Evolutionary conservation across 2,329 filamentous ascomycete genomes (phyloP).

Genomic region (Paraconiothyrium brasiliense): DNA sequence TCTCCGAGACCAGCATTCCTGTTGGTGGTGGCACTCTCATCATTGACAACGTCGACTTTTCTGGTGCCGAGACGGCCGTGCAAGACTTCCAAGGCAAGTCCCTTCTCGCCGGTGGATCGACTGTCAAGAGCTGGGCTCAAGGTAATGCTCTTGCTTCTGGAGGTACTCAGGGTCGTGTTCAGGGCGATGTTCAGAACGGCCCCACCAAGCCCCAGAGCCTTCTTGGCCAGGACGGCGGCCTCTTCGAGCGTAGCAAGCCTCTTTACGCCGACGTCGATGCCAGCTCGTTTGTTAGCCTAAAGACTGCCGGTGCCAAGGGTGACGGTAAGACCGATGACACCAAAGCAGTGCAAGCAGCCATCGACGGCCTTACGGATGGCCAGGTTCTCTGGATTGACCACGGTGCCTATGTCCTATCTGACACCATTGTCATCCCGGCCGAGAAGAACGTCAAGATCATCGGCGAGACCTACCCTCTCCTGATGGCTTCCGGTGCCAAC

Average conservation of each 20-base stretch:
- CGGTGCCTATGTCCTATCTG: conserved; percentile 68
- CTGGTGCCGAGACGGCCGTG: conserved; percentile 73
- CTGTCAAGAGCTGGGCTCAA: conserved; percentile 78
- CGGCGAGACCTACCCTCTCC: conserved; percentile 89
- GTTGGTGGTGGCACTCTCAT: conserved; percentile 82
- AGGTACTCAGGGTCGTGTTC: conserved; percentile 59
- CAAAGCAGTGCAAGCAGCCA: conserved; percentile 78
- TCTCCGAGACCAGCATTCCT: conserved; percentile 72
- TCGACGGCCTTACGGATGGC: conserved; percentile 71
- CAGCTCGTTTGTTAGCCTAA: conserved; percentile 83
- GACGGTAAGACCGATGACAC: conserved; percentile 92
- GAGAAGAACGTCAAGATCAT: conserved; percentile 82
- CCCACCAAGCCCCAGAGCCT: conserved; percentile 73
- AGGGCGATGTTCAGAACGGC: conserved; percentile 60
- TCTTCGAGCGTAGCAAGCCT: conserved; percentile 88
- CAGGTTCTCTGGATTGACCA: conserved; percentile 72
- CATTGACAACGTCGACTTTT: conserved; percentile 89
- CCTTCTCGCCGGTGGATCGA: conserved; percentile 74
- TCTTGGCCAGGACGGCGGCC: conserved; percentile 68
- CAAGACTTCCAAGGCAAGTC: conserved; percentile 64
- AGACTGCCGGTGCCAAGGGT: conserved; percentile 82
- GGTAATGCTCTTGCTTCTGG: conserved; percentile 74
- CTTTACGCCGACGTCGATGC: conserved; percentile 78
- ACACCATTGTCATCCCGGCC: conserved; percentile 66
- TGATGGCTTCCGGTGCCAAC: conserved; percentile 79